A percentile compares a stretch with the other conserved stretches of the same genome.
These are phyloP conservation scores for Antrodiella citrinella DNA, from an alignment of 768 basidiomycete species.

Conservation along the genomic window DNA sequence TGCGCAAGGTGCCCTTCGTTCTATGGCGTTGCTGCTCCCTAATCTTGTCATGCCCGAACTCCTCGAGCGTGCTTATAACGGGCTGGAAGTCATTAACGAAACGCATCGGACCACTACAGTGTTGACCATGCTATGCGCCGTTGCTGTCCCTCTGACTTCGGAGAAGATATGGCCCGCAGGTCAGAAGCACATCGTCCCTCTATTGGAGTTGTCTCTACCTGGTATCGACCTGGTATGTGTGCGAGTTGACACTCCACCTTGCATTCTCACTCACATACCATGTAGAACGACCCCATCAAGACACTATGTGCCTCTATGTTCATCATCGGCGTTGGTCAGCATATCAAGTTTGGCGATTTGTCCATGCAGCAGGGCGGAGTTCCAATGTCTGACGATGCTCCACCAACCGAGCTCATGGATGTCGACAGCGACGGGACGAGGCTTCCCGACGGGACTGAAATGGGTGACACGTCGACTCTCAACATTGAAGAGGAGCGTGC, in stretches of 20 bases:
- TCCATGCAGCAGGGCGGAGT: conserved; percentile 53
- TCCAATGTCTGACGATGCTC: conserved; percentile 43
- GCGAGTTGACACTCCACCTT: background rate
- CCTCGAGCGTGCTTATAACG: conserved; percentile 84
- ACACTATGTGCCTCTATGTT: conserved; percentile 77
- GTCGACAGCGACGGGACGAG: conserved; percentile 37
- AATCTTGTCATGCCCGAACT: conserved; percentile 83
- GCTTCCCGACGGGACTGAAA: conserved; percentile 46
- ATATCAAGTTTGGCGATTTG: conserved; percentile 72
- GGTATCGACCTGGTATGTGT: conserved; percentile 80
- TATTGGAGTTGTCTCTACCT: conserved; percentile 83
- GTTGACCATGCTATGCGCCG: conserved; percentile 72
- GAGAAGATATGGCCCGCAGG: conserved; percentile 79
- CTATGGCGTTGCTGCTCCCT: conserved; percentile 75
- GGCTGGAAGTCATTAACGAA: conserved; percentile 90
- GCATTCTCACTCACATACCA: background rate
- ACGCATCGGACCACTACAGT: conserved; percentile 93
- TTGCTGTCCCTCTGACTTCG: conserved; percentile 67
- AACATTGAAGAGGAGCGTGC: conserved; percentile 63
- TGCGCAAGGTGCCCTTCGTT: conserved; percentile 72
- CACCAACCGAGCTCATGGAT: conserved; percentile 47
- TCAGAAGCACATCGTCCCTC: conserved; percentile 79
- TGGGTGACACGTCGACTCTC: conserved; percentile 31
- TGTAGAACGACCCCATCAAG: conserved; percentile 73
- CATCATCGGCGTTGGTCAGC: conserved; percentile 63